Percentiles rank a stretch among this genome's conserved stretches.
Evolutionary conservation across 768 basidiomycete species (phyloP).

Genomic region (Tylopilus intermedius): DNA sequence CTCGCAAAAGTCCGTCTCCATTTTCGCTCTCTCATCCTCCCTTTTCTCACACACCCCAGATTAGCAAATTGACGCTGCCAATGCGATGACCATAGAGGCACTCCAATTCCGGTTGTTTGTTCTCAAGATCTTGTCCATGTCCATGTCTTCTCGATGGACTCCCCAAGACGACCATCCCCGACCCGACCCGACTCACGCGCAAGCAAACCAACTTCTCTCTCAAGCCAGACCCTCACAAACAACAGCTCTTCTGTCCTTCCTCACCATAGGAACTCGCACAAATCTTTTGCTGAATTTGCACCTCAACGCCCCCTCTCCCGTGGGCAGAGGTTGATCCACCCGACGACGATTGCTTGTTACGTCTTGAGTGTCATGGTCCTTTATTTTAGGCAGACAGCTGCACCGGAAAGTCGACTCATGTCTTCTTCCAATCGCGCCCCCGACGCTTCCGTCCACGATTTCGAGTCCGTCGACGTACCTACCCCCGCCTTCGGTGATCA

Average conservation of each 20-base stretch:
- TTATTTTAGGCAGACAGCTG: slow-evolving; percentile 68
- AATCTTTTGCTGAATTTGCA: slow-evolving; percentile 40
- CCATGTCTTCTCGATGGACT: slow-evolving; percentile 74
- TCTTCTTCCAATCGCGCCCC: slow-evolving; percentile 47
- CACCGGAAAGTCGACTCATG: slow-evolving; percentile 50
- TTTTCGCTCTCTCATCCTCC: not conserved
- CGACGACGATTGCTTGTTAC: slow-evolving; percentile 78
- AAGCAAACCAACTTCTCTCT: slow-evolving; percentile 34
- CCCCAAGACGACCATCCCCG: slow-evolving; percentile 32
- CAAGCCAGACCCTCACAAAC: slow-evolving; percentile 24
- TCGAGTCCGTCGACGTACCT: slow-evolving; percentile 13
- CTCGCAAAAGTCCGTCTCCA: slow-evolving; percentile 58
- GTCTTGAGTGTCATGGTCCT: slow-evolving; percentile 76
- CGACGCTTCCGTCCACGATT: slow-evolving; percentile 65
- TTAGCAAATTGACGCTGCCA: slow-evolving; percentile 52
- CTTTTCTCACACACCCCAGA: slow-evolving; percentile 13
- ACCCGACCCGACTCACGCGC: slow-evolving; percentile 39
- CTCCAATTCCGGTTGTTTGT: slow-evolving; percentile 68
- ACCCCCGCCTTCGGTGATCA: too few relatives aligned
- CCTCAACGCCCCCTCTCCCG: slow-evolving; percentile 33
- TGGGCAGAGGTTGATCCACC: slow-evolving; percentile 67
- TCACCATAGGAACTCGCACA: slow-evolving; percentile 29
- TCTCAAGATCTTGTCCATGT: slow-evolving; percentile 72
- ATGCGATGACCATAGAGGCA: slow-evolving; percentile 35
- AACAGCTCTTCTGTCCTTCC: slow-evolving; percentile 37